phyloP scores from a whole-genome alignment of 2,329 filamentous ascomycete genomes.

The Ceratocystis alfenasii region DNA sequence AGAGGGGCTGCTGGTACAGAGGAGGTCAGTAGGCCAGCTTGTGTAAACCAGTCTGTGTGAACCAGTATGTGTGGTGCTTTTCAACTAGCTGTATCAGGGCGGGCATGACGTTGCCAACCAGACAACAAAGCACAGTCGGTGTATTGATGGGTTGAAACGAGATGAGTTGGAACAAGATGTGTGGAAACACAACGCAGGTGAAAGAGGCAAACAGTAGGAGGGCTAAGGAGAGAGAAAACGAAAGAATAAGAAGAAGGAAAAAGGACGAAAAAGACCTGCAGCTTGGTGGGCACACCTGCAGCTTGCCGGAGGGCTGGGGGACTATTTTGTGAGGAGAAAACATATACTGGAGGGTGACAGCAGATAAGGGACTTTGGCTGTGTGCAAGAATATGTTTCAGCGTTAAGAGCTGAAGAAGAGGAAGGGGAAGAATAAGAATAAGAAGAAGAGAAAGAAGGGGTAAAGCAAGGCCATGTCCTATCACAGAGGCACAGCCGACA shows the following conservation, averaged over 20 bases:
- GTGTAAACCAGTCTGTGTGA: too few relatives aligned
- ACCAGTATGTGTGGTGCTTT: too few relatives aligned
- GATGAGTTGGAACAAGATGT: background rate
- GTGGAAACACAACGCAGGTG: background rate
- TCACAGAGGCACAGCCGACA: background rate
- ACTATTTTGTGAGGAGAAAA: background rate
- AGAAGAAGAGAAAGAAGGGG: background rate
- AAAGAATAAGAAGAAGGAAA: background rate
- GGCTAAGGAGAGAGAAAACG: background rate
- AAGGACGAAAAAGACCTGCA: conserved; percentile 1
- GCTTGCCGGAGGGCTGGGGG: background rate
- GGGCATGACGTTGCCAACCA: background rate
- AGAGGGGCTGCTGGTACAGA: background rate
- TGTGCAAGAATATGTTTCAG: background rate
- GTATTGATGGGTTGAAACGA: background rate
- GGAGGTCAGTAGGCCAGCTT: background rate
- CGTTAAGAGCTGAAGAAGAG: conserved; percentile 2
- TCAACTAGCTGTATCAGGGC: background rate
- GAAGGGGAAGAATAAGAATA: background rate
- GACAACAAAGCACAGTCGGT: background rate
- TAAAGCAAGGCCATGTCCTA: background rate
- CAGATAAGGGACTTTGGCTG: conserved; percentile 4
- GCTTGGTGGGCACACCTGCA: background rate
- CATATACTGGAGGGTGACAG: background rate
- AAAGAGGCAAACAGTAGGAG: background rate